Evolutionary conservation across 495 filamentous ascomycete species (phyloP), one percentile per base, ranked within the genome.

Genomic region (Penicillium subrubescens): DNA sequence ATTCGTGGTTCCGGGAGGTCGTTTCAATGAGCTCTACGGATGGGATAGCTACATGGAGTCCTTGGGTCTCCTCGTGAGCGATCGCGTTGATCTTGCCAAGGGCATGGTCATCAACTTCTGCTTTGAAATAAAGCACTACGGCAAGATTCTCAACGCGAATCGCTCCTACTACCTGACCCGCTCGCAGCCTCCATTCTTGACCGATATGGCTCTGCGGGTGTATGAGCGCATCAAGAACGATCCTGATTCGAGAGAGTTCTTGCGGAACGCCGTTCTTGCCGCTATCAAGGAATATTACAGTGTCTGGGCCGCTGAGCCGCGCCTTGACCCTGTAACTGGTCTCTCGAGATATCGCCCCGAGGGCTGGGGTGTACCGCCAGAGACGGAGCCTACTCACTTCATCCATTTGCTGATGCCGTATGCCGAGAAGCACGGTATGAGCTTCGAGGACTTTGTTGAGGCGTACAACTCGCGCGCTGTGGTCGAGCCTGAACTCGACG

Each of bases 1-100:
- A 0, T 99, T 97, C 69, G 92, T 98, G 23, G 95, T 99, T 23
- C 95, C 95, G 0, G 96, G 95, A 41, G 95, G 94, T 17, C 85
- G 95, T 29, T 99, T 99, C 86, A 99, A 98, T 76, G 95, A 99
- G 73, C 75, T 98, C 25, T 99, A 99, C 71, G 92, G 89, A 57
- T 99, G 95, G 95, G 95, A 99, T 74, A 96, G 92, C 72, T 98
- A 96, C 78, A 97, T 99, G 91, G 92, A 92, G 69, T 92, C 94
- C 8, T 80, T 97, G 11, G 93, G 94, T 5, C 82, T 99, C 64
- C 76, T 97, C 43, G 87, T 88, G 63, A 90, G 93, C 72, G 90
- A 91, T 70, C 89, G 90, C 53, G 87, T 90, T 39, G 85, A 96
- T 70, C 79, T 99, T 43, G 92, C 91, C 60, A 96, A 96, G 77